Evolutionary conservation across 2,329 filamentous ascomycete species (phyloP), one percentile per base, ranked within the genome.

Genomic region (Beauveria caledonica): DNA sequence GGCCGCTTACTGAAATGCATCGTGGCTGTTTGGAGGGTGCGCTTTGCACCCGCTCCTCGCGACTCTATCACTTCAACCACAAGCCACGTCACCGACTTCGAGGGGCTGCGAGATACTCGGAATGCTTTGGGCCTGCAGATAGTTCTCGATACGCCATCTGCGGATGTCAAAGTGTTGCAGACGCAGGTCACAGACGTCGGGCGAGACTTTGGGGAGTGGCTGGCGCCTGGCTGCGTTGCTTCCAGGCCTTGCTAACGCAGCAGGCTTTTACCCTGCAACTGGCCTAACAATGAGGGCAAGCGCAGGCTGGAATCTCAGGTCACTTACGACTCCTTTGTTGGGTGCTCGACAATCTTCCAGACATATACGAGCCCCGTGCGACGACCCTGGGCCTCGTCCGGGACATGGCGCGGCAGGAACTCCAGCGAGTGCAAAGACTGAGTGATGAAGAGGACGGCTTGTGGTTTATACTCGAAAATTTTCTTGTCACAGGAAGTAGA

Each of bases 401-500:
- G 33, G 45, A 40, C 55, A 33, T 50, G 45, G 45, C 45, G 3
- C 8, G 13, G 17, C 13, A 42, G 17, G 55, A 44, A 36, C 44
- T 42, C 17, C 27, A 58, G 29, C 45, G 55, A 19, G 9, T 8
- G 19, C 48, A 40, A 8, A 50, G 27, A 3, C 27, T 15, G 19
- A 7, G 10, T 6, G 51, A 48, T 54, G 40, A 53, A 39, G 51
- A 29, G 3, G 27, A 49, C 15, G 42, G 23, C 15, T 60, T 29
- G 29, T 40, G 58, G 3, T 17, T 54, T n/a, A 40, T 54, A 1
- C 42, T 53, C 29, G 57, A 15, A 13, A 42, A 60, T 17, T 49
- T 60, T 27, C 33, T 15, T 60, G 58, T 42, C 54, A 40, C 10
- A 42, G 50, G 23, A 60, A 60, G 58, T 60, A 39, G 23, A 42